Evolutionary conservation across 2,329 filamentous ascomycete genomes (phyloP).

Genomic region (Domatiomyces globalis): DNA sequence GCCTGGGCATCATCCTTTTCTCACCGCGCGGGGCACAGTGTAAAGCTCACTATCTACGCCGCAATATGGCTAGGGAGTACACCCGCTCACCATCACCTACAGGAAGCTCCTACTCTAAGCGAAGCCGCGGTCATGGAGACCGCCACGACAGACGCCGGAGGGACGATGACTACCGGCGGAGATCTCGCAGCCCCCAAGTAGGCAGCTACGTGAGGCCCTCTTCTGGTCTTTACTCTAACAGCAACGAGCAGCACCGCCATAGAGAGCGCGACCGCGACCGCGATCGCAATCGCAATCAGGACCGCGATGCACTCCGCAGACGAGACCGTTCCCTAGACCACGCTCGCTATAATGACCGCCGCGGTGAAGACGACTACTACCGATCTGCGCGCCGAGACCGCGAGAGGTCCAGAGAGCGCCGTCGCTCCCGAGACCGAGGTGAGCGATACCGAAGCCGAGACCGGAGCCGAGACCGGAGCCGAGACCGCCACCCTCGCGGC

Average conservation of each 20-base stretch:
- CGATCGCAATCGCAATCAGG: slow-evolving; percentile 33
- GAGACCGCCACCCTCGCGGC: slow-evolving; percentile 52
- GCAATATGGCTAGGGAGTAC: slow-evolving; percentile 46
- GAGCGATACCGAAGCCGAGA: slow-evolving; percentile 47
- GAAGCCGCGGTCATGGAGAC: slow-evolving; percentile 40
- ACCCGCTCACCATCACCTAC: slow-evolving; percentile 82
- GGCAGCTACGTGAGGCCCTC: slow-evolving; percentile 10
- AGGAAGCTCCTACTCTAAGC: slow-evolving; percentile 67
- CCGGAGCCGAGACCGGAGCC: slow-evolving; percentile 48
- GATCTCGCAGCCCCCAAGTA: slow-evolving; percentile 34
- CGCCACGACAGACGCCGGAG: slow-evolving; percentile 38
- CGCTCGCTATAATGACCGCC: slow-evolving; percentile 37
- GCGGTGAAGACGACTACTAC: slow-evolving; percentile 52
- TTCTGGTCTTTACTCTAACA: slow-evolving; percentile 3
- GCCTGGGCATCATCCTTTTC: slow-evolving; percentile 3
- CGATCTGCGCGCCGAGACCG: slow-evolving; percentile 35
- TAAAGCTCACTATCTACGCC: slow-evolving; percentile 33
- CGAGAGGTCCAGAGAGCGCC: slow-evolving; percentile 51
- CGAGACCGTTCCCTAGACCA: slow-evolving; percentile 53
- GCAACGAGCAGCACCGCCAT: slow-evolving; percentile 36
- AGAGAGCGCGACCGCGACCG: slow-evolving; percentile 22
- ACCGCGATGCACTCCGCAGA: slow-evolving; percentile 49
- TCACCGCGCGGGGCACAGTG: slow-evolving; percentile 20
- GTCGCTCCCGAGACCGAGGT: slow-evolving; percentile 43
- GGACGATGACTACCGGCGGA: slow-evolving; percentile 34